Conservation (phyloP, 1,284 basidiomycete genomes). For the Thelephora terrestris region DNA sequence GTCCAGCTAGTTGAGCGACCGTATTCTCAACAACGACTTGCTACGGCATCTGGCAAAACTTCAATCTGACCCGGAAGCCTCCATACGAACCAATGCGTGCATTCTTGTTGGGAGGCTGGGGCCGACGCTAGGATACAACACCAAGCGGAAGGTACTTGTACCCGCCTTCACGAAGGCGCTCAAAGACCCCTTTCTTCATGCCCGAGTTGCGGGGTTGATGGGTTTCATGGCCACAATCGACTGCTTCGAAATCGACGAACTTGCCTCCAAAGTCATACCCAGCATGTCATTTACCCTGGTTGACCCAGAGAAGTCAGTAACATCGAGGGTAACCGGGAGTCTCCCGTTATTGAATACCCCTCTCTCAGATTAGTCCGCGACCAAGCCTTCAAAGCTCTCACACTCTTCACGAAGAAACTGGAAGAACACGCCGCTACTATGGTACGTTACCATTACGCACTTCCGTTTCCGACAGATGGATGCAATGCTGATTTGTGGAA, state of each 20-base stretch:
- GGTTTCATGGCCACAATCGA: slow-evolving; percentile 94
- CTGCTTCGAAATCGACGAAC: slow-evolving; percentile 79
- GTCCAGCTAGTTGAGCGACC: slow-evolving; percentile 62
- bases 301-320: slow-evolving; percentile 80
- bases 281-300: slow-evolving; percentile 72
- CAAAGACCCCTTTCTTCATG: slow-evolving; percentile 89
- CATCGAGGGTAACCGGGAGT: no score
- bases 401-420: slow-evolving; percentile 77
- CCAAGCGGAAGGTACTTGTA: slow-evolving; percentile 91
- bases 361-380: slow-evolving; percentile 70
- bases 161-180: slow-evolving; percentile 89
- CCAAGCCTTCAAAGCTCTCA: slow-evolving; percentile 88
- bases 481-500: slow-evolving; percentile 2
- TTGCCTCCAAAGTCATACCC: slow-evolving; percentile 86
- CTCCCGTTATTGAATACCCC: not conserved
- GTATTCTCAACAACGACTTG: slow-evolving; percentile 95
- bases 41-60: slow-evolving; percentile 88
- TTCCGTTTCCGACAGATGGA: not conserved
- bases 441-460: slow-evolving; percentile 34
- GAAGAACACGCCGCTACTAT: slow-evolving; percentile 71
- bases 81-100: slow-evolving; percentile 96
- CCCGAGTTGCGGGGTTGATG: slow-evolving; percentile 91
- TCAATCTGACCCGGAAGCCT: slow-evolving; percentile 87
- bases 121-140: slow-evolving; percentile 76
- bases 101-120: slow-evolving; percentile 91